Conservation (phyloP, 2,329 filamentous ascomycete species). For the Diaporthe helianthi region DNA sequence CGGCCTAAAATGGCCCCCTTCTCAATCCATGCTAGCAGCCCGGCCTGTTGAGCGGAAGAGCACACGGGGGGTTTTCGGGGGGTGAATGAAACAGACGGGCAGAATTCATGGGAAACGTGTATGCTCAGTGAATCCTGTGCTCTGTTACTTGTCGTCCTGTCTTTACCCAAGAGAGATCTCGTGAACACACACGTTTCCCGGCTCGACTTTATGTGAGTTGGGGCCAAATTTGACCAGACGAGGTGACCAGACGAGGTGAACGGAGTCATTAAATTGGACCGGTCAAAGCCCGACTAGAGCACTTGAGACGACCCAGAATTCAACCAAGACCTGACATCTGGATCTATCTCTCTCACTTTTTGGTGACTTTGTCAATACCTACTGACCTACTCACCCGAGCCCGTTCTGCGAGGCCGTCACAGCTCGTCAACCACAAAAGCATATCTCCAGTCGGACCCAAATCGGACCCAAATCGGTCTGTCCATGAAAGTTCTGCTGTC, state of each 20-base stretch:
- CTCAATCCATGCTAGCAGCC: slow-evolving; percentile 20
- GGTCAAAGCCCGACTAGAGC: not conserved
- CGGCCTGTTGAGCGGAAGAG: slow-evolving; percentile 2
- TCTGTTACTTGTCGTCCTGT: not conserved
- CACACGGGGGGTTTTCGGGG: slow-evolving; percentile 2
- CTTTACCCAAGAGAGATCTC: not conserved
- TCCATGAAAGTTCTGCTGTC: not conserved
- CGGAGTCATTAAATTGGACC: not conserved
- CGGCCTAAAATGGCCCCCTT: slow-evolving; percentile 8
- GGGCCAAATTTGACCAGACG: not conserved
- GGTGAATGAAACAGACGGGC: slow-evolving; percentile 2
- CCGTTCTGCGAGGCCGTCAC: not conserved
- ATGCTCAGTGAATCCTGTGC: not conserved
- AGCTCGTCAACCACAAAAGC: not conserved
- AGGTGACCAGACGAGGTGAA: not conserved
- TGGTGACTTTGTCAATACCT: not conserved
- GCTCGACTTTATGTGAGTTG: not conserved
- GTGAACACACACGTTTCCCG: no score
- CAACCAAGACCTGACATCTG: no score
- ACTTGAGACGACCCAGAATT: not conserved
- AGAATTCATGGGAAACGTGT: not conserved
- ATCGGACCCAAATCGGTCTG: no score
- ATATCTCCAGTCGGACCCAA: not conserved
- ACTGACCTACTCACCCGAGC: not conserved
- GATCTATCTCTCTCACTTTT: no score